phyloP scores from a whole-genome alignment of 2,329 filamentous ascomycete species.

The Hypomyces rosellus region DNA sequence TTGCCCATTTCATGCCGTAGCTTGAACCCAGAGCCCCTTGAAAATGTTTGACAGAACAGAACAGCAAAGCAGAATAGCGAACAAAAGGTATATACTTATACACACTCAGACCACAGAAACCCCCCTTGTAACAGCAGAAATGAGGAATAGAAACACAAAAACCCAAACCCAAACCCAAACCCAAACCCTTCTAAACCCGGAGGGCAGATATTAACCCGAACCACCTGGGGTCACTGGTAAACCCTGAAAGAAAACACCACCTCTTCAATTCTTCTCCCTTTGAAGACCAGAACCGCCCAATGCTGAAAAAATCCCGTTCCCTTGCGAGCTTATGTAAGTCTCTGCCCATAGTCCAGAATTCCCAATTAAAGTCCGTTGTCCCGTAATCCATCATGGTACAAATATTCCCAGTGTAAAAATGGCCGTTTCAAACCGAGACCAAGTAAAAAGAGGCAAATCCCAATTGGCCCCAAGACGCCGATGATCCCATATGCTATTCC shows the following conservation, averaged over 20 bases:
- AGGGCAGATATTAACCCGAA: too few species aligned
- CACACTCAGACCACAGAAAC: neutral
- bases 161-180: too few species aligned
- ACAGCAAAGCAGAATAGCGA: neutral
- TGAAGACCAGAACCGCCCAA: neutral
- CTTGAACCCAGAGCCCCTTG: neutral
- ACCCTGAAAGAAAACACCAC: too few species aligned
- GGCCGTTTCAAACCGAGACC: neutral
- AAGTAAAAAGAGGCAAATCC: too few species aligned
- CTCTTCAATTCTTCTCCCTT: neutral
- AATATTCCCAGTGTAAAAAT: neutral
- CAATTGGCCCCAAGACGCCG: slow-evolving; percentile 9
- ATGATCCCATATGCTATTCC: neutral
- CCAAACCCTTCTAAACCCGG: too few species aligned
- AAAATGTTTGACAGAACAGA: neutral
- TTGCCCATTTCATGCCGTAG: too few species aligned
- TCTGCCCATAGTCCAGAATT: neutral
- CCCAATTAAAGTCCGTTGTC: neutral
- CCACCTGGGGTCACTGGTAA: too few species aligned
- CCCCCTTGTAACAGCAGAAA: neutral
- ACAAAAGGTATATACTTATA: neutral
- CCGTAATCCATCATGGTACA: neutral
- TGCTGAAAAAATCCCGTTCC: neutral
- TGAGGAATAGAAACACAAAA: neutral
- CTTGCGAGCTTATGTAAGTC: neutral